Conservation (phyloP, 768 basidiomycete genomes). For the Suillus variegatus region DNA sequence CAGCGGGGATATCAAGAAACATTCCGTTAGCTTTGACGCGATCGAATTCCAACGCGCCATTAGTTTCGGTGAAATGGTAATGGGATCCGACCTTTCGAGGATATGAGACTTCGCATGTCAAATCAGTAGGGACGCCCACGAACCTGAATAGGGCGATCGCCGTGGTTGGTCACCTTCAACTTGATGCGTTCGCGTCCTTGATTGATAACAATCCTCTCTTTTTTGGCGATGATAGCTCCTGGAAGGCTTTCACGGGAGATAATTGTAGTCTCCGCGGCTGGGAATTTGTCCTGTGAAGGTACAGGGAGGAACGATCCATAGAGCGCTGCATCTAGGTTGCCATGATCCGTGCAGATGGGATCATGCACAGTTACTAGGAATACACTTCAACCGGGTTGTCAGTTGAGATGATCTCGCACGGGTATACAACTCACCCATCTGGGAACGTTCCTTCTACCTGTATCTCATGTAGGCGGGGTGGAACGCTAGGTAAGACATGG, state of each 20-base stretch:
- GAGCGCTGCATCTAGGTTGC: conserved; percentile 81
- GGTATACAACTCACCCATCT: conserved; percentile 62
- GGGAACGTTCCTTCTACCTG: conserved; percentile 93
- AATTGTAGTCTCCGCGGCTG: conserved; percentile 46
- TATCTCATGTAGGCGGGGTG: conserved; percentile 76
- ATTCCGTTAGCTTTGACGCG: conserved; percentile 78
- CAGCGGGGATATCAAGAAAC: conserved; percentile 89
- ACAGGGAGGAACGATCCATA: conserved; percentile 92
- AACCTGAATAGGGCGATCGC: conserved; percentile 93
- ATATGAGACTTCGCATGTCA: conserved; percentile 6
- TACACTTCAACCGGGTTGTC: conserved; percentile 35
- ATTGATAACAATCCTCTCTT: conserved; percentile 75
- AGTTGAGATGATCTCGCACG: conserved; percentile 1
- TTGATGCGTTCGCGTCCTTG: conserved; percentile 65
- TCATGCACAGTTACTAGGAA: conserved; percentile 98
- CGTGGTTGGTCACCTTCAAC: conserved; percentile 83
- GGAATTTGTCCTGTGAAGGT: conserved; percentile 68
- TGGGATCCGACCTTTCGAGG: conserved; percentile 80
- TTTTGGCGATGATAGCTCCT: conserved; percentile 72
- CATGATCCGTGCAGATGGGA: conserved; percentile 84
- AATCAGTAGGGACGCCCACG: conserved; percentile 11
- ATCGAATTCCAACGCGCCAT: conserved; percentile 79
- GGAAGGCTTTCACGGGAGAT: conserved; percentile 60
- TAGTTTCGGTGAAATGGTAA: conserved; percentile 93
- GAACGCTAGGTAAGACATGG: conserved; percentile 86